Base-by-base conservation (phyloP, 148 eudicot genomes). In the Rhododendron molle region DNA sequence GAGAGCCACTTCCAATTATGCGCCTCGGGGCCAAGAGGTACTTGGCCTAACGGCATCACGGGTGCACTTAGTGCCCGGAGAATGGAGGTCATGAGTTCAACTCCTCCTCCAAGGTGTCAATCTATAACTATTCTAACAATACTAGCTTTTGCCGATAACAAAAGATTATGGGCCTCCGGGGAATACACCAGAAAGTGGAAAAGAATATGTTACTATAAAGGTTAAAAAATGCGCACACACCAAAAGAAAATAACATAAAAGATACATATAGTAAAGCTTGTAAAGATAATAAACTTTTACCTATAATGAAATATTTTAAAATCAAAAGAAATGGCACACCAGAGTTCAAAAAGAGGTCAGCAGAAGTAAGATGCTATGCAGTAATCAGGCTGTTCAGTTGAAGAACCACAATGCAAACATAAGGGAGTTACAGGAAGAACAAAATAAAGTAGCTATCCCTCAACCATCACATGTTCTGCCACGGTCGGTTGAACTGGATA, bases 391-490 rank as follows among this genome's bases (percentile, higher is more conserved):
- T 44, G 52, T 44, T 78, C 18, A 78, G 23, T n/a, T 12, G 32
- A 21, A 21, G 30, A 40, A 40, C 28, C 30, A 52, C 12, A 44
- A 77, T 44, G 54, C 32, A 11, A 78, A 44, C 49, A 46, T 1
- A 46, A 77, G 9, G 32, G 54, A 46, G 32, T 44, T 46, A 44
- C 56, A 78, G 54, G 46, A 43, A 44, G 81, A 78, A 2, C 43
- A 44, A 28, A 78, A 23, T n/a, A 11, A 38, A 40, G 13, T 58
- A 62, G 49, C 65, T 76, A 32, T 34, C 13, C 46, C 88, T 90
- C 89, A 91, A 23, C 86, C 99, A 97, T 97, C 86, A 94, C 98
- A 81, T 97, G 98, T 85, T 97, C 96, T 49, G 92, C 91, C 0
- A 87, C 77, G 30, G 91, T 84, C 30, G 96, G 88, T 71, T 86